These are phyloP conservation scores for Dictyostelium capitatum DNA, from an alignment of 78 protist species.

Conservation along the genomic window DNA sequence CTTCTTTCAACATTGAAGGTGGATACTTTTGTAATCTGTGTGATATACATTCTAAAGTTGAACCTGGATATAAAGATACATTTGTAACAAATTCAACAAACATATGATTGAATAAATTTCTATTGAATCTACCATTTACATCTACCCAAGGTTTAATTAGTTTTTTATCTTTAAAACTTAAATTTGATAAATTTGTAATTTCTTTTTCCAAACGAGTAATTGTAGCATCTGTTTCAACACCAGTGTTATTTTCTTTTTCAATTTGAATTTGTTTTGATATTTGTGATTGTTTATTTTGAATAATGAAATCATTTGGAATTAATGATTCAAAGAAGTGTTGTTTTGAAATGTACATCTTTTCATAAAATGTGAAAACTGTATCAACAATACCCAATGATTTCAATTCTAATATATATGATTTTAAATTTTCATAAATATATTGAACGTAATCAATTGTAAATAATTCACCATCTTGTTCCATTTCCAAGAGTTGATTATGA, in stretches of 20 bases:
- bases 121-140: not conserved
- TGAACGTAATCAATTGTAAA: not conserved
- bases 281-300: not conserved
- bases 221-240: not conserved
- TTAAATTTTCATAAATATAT: not conserved
- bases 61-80: constrained; percentile 2
- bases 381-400: not conserved
- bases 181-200: not conserved
- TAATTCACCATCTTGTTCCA: not conserved
- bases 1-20: not conserved
- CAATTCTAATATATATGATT: not conserved
- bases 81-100: not conserved
- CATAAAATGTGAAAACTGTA: not conserved
- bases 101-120: constrained; percentile 4
- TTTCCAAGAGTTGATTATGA: not conserved
- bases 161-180: not conserved
- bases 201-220: not conserved
- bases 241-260: not conserved
- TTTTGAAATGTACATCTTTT: constrained; percentile 4
- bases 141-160: constrained; percentile 22
- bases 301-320: not conserved
- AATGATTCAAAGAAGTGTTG: not conserved
- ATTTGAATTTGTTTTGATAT: not conserved
- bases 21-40: not conserved
- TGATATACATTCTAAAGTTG: not conserved